These are phyloP conservation scores for Hortaea sp. DNA, from an alignment of 2,329 filamentous ascomycete genomes.

Conservation along the genomic window DNA sequence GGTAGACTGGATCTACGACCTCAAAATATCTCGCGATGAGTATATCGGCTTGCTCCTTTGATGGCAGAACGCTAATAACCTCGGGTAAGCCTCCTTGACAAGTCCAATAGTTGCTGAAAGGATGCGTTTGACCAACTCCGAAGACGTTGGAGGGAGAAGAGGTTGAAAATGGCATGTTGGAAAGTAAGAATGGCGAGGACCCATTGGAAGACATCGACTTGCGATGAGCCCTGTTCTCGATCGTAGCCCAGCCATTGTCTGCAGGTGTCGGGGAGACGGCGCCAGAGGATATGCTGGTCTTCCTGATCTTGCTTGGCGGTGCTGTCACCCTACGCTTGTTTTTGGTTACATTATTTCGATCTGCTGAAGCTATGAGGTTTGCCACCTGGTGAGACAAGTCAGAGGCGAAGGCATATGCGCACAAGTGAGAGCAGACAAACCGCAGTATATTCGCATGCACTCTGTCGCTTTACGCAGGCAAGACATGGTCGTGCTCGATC, in stretches of 20 bases:
- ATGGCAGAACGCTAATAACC: slow-evolving; percentile 64
- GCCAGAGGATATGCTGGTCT: slow-evolving; percentile 15
- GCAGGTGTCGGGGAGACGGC: slow-evolving; percentile 15
- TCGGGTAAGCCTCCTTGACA: slow-evolving; percentile 65
- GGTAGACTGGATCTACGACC: slow-evolving; percentile 68
- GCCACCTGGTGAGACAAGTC: slow-evolving; percentile 45
- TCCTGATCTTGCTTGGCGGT: slow-evolving; percentile 25
- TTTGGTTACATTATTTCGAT: slow-evolving; percentile 27
- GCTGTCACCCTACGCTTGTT: slow-evolving; percentile 23
- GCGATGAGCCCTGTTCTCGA: slow-evolving; percentile 14
- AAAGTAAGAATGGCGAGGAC: slow-evolving; percentile 46
- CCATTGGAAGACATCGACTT: slow-evolving; percentile 9
- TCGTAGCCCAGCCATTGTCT: slow-evolving; percentile 20
- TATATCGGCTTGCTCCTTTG: slow-evolving; percentile 65
- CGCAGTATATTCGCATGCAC: slow-evolving; percentile 61
- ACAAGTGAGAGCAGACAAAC: neutral
- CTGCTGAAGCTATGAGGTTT: slow-evolving; percentile 53
- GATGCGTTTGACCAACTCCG: slow-evolving; percentile 68
- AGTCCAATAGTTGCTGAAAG: slow-evolving; percentile 79
- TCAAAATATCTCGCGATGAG: slow-evolving; percentile 47
- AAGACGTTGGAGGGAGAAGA: slow-evolving; percentile 68
- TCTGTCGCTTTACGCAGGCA: slow-evolving; percentile 64
- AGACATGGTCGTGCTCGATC: slow-evolving; percentile 57
- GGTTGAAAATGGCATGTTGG: slow-evolving; percentile 61
- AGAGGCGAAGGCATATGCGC: too few species aligned